phyloP scores from a whole-genome alignment of 805 yeast genomes.

The Millerozyma miso region DNA sequence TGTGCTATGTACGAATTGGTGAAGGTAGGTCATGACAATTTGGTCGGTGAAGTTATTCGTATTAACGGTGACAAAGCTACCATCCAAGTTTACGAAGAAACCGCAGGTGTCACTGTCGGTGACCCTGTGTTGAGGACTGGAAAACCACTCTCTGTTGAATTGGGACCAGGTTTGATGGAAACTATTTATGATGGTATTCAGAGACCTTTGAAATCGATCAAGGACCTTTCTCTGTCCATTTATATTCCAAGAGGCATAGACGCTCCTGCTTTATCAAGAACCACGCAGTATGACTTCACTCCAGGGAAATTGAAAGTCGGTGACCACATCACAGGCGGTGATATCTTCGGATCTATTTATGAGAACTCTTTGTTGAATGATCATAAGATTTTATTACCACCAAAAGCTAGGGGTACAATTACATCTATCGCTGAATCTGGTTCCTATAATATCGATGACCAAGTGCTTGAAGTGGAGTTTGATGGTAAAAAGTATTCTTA shows the following conservation, averaged over 20 bases:
- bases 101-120: slow-evolving; percentile 98
- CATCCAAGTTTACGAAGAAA: slow-evolving; percentile 98
- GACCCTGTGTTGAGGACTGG: slow-evolving; percentile 98
- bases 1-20: slow-evolving; percentile 99
- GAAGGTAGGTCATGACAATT: slow-evolving; percentile 92
- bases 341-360: slow-evolving; percentile 86
- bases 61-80: slow-evolving; percentile 96
- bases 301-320: slow-evolving; percentile 82
- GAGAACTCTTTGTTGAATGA: slow-evolving; percentile 91
- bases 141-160: slow-evolving; percentile 96
- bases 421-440: slow-evolving; percentile 87
- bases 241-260: slow-evolving; percentile 99
- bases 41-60: slow-evolving; percentile 98
- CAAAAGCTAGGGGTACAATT: slow-evolving; percentile 97
- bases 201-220: slow-evolving; percentile 94
- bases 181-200: slow-evolving; percentile 99
- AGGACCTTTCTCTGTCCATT: slow-evolving; percentile 81
- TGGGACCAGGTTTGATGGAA: slow-evolving; percentile 99
- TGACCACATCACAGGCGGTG: slow-evolving; percentile 98
- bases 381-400: slow-evolving; percentile 94
- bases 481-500: slow-evolving; percentile 78
- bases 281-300: slow-evolving; percentile 75
- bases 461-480: slow-evolving; percentile 89
- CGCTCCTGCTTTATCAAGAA: slow-evolving; percentile 90
- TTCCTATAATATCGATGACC: slow-evolving; percentile 85